These are phyloP conservation scores for Elongisporangium prolatum DNA, from an alignment of 352 stramenopile species.

Conservation along the genomic window DNA sequence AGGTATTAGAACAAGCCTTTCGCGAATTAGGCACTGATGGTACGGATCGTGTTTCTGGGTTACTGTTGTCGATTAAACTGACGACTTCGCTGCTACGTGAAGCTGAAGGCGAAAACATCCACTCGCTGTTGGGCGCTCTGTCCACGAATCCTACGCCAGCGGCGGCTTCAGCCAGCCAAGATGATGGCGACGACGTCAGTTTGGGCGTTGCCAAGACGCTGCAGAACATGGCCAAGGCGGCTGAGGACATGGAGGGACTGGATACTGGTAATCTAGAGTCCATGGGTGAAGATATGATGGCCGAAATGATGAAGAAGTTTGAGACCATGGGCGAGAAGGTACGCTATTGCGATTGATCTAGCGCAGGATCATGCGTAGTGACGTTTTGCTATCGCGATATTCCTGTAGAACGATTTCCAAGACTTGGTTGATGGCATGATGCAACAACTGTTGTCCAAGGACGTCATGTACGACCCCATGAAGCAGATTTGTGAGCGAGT, in stretches of 20 bases:
- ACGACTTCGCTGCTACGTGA: slow-evolving; percentile 3
- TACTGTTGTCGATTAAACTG: slow-evolving; percentile 3
- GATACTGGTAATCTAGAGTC: slow-evolving; percentile 78
- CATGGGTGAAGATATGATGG: slow-evolving; percentile 95
- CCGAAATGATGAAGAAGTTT: slow-evolving; percentile 96
- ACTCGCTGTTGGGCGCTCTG: slow-evolving; percentile 64
- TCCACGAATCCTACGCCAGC: slow-evolving; percentile 13
- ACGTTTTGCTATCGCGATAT: neutral
- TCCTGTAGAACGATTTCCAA: slow-evolving; percentile 82
- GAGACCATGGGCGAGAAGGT: slow-evolving; percentile 94
- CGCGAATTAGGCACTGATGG: slow-evolving; percentile 71
- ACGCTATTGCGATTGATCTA: neutral
- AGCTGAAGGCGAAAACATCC: slow-evolving; percentile 64
- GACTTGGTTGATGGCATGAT: slow-evolving; percentile 97
- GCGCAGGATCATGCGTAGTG: neutral
- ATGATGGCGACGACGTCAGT: slow-evolving; percentile 73
- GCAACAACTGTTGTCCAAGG: slow-evolving; percentile 96
- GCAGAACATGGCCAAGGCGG: slow-evolving; percentile 87
- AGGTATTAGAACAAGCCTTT: slow-evolving; percentile 83
- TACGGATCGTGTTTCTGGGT: slow-evolving; percentile 9
- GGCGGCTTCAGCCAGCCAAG: slow-evolving; percentile 19
- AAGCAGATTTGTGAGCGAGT: slow-evolving; percentile 91
- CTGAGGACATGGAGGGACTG: slow-evolving; percentile 83
- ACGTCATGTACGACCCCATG: slow-evolving; percentile 99
- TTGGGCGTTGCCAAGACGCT: slow-evolving; percentile 82